Conservation (phyloP, 1,139 yeast species). For the Yamadazyma siamensis region DNA sequence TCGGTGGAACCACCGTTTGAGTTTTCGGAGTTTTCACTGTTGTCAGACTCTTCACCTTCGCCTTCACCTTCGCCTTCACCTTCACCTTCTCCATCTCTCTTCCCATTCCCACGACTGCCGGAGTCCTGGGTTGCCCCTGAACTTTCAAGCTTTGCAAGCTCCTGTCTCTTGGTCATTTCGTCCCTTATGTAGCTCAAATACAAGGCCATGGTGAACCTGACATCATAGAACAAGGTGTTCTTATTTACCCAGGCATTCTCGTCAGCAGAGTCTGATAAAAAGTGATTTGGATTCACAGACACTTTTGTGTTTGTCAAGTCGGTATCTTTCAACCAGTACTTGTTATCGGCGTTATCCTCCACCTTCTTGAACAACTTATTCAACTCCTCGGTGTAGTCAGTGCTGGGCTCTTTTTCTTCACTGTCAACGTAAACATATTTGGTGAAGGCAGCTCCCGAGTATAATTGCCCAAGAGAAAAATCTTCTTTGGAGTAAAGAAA, state of each 20-base stretch:
- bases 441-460: slow-evolving; percentile 1
- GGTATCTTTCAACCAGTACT: slow-evolving; percentile 24
- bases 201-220: slow-evolving; percentile 36
- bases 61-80: background rate
- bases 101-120: background rate
- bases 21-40: background rate
- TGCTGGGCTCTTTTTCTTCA: slow-evolving; percentile 9
- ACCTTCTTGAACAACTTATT: slow-evolving; percentile 16
- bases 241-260: slow-evolving; percentile 17
- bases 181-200: slow-evolving; percentile 30
- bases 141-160: slow-evolving; percentile 1
- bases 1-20: background rate
- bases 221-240: slow-evolving; percentile 29
- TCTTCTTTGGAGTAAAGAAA: slow-evolving; percentile 9
- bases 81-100: background rate
- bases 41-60: background rate
- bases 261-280: slow-evolving; percentile 11
- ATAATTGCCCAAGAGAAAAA: slow-evolving; percentile 8
- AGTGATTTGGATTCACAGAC: slow-evolving; percentile 17
- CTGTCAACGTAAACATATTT: slow-evolving; percentile 8
- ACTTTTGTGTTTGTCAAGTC: slow-evolving; percentile 16
- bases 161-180: too few relatives aligned
- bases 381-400: slow-evolving; percentile 14
- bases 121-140: background rate
- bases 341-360: slow-evolving; percentile 13